These are phyloP conservation scores for Chloris gayana DNA, from an alignment of 176 grass and related monocot species.

Conservation along the genomic window DNA sequence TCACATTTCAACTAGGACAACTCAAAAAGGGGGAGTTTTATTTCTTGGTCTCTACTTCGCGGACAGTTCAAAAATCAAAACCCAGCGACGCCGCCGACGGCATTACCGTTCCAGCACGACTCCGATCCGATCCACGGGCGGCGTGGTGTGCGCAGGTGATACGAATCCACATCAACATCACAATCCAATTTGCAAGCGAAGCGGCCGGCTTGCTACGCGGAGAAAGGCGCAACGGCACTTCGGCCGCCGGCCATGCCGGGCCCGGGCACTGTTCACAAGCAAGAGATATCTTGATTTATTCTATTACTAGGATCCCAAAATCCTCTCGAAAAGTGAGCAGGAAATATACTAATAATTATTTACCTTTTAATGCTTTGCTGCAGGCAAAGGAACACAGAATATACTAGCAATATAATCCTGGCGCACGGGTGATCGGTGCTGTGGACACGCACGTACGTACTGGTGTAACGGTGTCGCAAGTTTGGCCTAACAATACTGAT, in stretches of 20 bases:
- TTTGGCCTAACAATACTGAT: not conserved
- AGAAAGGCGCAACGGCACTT: not conserved
- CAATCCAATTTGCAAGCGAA: not conserved
- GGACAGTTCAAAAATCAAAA: too few species aligned
- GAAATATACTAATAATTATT: not conserved
- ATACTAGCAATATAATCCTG: not conserved
- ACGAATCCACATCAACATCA: not conserved
- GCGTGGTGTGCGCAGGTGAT: not conserved
- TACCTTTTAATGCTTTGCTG: not conserved
- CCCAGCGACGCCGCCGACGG: too few species aligned
- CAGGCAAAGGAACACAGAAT: not conserved
- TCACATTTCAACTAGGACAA: too few species aligned
- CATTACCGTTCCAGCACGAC: not conserved
- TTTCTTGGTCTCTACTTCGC: too few species aligned
- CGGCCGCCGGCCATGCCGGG: not conserved
- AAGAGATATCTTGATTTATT: not conserved
- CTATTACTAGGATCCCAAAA: not conserved
- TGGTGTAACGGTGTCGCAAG: not conserved
- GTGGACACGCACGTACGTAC: not conserved
- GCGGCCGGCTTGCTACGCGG: not conserved
- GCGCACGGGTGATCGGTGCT: not conserved
- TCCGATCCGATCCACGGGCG: not conserved
- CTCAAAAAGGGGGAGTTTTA: too few species aligned
- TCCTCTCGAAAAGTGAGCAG: not conserved
- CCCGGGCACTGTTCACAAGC: not conserved